Evolutionary conservation across 2,329 filamentous ascomycete genomes (phyloP).

Genomic region (Ascochyta viciae-villosae): DNA sequence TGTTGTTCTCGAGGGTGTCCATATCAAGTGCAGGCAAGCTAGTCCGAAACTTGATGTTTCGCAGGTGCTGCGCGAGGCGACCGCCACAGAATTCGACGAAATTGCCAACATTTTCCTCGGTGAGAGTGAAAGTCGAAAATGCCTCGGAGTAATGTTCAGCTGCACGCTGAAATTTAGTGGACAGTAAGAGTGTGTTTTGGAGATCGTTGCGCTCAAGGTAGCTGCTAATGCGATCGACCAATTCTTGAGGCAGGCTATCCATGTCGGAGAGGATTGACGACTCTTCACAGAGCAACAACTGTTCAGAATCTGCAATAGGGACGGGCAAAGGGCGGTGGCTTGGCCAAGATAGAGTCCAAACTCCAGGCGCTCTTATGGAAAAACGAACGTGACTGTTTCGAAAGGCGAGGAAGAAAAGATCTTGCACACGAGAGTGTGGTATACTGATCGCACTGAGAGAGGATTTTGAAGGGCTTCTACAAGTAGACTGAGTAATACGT

Average conservation of each 20-base stretch:
- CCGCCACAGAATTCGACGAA: constrained; percentile 20
- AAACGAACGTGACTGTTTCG: too few relatives aligned
- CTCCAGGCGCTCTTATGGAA: too few relatives aligned
- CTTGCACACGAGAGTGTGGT: too few relatives aligned
- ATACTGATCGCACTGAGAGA: too few relatives aligned
- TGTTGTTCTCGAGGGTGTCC: background rate
- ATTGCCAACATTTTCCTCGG: constrained; percentile 4
- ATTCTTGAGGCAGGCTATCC: constrained; percentile 22
- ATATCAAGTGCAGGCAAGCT: constrained; percentile 5
- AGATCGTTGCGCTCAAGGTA: constrained; percentile 18
- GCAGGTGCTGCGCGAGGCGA: constrained; percentile 17
- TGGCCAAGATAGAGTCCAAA: too few relatives aligned
- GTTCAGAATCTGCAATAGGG: too few relatives aligned
- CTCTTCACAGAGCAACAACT: too few relatives aligned
- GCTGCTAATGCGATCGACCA: constrained; percentile 25
- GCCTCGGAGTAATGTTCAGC: constrained; percentile 23
- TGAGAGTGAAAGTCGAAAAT: constrained; percentile 13
- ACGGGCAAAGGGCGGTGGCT: too few relatives aligned
- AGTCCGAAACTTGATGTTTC: constrained; percentile 11
- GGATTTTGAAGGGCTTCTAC: too few relatives aligned
- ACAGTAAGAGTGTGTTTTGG: constrained; percentile 21
- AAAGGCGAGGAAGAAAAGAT: too few relatives aligned
- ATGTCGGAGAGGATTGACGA: constrained; percentile 6
- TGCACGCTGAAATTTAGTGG: constrained; percentile 13
- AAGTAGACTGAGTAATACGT: too few relatives aligned